Evolutionary conservation across 1,139 yeast species (phyloP).

Genomic region (Lizanozyma gosingica): DNA sequence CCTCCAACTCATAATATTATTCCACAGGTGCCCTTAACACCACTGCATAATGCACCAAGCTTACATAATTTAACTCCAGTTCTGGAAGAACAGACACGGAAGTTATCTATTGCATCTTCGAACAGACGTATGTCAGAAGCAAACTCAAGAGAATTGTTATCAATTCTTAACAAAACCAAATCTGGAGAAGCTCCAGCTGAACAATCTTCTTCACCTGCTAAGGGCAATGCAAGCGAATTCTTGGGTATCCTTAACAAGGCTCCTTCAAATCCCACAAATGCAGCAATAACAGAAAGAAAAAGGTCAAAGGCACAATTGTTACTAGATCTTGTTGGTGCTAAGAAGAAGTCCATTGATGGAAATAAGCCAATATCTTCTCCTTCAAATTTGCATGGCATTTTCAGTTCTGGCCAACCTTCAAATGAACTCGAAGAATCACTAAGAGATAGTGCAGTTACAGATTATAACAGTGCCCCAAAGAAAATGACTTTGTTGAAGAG

Average conservation of each 20-base stretch:
- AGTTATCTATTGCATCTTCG: slow-evolving; percentile 29
- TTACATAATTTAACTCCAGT: slow-evolving; percentile 23
- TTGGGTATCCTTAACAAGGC: slow-evolving; percentile 25
- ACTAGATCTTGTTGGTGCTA: neutral
- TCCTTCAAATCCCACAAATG: slow-evolving; percentile 1
- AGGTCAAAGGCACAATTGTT: slow-evolving; percentile 1
- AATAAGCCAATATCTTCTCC: neutral
- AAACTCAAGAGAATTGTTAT: slow-evolving; percentile 44
- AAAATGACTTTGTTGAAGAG: slow-evolving; percentile 26
- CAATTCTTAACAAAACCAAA: slow-evolving; percentile 33
- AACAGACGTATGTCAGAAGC: slow-evolving; percentile 25
- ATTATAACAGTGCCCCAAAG: slow-evolving; percentile 10
- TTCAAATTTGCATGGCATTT: slow-evolving; percentile 2
- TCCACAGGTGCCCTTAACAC: slow-evolving; percentile 6
- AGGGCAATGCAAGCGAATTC: slow-evolving; percentile 31
- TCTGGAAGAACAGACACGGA: slow-evolving; percentile 11
- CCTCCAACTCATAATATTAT: slow-evolving; percentile 4
- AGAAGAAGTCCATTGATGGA: neutral
- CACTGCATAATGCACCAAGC: slow-evolving; percentile 23
- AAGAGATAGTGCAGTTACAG: slow-evolving; percentile 4
- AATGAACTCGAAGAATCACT: slow-evolving; percentile 22
- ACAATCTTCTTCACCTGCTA: slow-evolving; percentile 18
- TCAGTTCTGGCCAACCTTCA: slow-evolving; percentile 13
- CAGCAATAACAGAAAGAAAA: neutral
- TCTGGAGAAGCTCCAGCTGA: slow-evolving; percentile 9